phyloP scores from a whole-genome alignment of 352 stramenopile genomes.

The Phytophthora syringae region DNA sequence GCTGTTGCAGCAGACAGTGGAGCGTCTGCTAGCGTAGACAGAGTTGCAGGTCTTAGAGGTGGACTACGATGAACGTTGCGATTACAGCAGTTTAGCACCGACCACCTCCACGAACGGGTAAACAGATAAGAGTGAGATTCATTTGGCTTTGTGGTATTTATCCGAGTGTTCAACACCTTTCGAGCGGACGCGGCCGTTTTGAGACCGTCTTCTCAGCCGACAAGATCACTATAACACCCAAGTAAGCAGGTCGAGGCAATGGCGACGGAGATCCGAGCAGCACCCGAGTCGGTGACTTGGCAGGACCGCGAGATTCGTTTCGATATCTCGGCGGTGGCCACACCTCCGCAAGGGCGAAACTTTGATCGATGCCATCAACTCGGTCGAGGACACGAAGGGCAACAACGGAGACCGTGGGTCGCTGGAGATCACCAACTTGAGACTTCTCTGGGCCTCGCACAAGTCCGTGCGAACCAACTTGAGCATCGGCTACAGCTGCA shows the following conservation, averaged over 20 bases:
- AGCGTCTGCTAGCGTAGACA: slow-evolving; percentile 64
- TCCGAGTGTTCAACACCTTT: neutral
- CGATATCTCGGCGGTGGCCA: slow-evolving; percentile 65
- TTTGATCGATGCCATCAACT: slow-evolving; percentile 93
- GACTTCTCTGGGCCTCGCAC: slow-evolving; percentile 92
- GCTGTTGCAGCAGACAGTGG: slow-evolving; percentile 90
- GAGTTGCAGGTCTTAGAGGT: neutral
- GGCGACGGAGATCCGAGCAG: slow-evolving; percentile 61
- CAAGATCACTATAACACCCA: slow-evolving; percentile 6
- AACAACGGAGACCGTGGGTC: slow-evolving; percentile 93
- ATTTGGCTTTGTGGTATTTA: slow-evolving; percentile 19
- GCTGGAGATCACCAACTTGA: slow-evolving; percentile 92
- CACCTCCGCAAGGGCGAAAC: slow-evolving; percentile 82
- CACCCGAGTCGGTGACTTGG: slow-evolving; percentile 77
- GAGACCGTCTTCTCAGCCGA: neutral
- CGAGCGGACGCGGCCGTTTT: slow-evolving; percentile 16
- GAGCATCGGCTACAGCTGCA: slow-evolving; percentile 86
- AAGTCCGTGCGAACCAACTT: slow-evolving; percentile 87
- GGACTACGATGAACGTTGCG: slow-evolving; percentile 6
- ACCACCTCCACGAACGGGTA: slow-evolving; percentile 8
- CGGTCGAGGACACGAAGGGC: slow-evolving; percentile 94
- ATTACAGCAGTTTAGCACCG: slow-evolving; percentile 21
- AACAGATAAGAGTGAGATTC: slow-evolving; percentile 30
- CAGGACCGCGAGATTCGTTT: slow-evolving; percentile 93
- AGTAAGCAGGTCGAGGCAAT: slow-evolving; percentile 3